Evolutionary conservation across 2,329 filamentous ascomycete species (phyloP).

Genomic region (Neonectria punicea): DNA sequence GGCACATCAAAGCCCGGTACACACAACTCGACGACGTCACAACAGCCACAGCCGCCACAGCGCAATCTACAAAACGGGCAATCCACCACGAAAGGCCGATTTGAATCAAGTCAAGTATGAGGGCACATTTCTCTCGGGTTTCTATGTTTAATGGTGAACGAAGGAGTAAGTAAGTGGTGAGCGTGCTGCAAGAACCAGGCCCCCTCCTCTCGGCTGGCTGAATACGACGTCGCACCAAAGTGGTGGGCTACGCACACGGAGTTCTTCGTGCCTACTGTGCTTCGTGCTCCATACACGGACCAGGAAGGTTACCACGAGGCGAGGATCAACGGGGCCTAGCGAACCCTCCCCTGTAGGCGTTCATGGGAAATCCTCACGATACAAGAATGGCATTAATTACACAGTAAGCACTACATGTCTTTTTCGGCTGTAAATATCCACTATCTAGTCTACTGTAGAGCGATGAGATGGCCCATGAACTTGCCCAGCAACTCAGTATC

Average conservation of each 20-base stretch:
- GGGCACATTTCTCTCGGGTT: too few species aligned
- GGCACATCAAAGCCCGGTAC: neutral
- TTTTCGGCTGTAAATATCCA: neutral
- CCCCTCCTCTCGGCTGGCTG: neutral
- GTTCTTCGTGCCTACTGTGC: neutral
- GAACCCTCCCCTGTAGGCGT: neutral
- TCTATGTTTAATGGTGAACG: neutral
- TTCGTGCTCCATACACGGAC: neutral
- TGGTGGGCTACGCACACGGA: neutral
- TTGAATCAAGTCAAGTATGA: neutral
- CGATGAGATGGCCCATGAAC: slow-evolving; percentile 16
- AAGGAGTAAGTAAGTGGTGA: neutral
- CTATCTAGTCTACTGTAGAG: too few species aligned
- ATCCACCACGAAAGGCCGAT: neutral
- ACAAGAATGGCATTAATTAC: neutral
- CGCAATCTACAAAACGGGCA: neutral
- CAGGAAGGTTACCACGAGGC: neutral
- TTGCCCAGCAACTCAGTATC: neutral
- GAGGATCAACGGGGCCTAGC: slow-evolving; percentile 2
- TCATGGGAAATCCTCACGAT: slow-evolving; percentile 6
- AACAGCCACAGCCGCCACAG: neutral
- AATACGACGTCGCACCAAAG: slow-evolving; percentile 5
- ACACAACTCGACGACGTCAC: slow-evolving; percentile 7
- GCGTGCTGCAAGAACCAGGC: neutral
- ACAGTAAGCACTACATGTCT: neutral